Evolutionary conservation across 2,329 filamentous ascomycete species (phyloP).

Genomic region (Tolypocladium ovalisporum): DNA sequence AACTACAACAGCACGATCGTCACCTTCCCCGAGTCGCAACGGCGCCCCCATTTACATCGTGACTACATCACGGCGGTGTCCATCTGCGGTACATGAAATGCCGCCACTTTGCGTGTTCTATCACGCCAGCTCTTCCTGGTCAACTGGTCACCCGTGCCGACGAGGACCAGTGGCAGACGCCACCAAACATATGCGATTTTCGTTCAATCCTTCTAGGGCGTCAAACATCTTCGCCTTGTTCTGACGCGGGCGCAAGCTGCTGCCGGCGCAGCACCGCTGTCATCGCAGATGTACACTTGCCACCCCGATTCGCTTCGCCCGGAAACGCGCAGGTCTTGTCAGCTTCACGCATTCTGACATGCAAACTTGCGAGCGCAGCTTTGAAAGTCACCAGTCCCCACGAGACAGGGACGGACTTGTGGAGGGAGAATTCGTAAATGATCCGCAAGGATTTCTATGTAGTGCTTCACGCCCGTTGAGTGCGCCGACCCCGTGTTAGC

Average conservation of each 20-base stretch:
- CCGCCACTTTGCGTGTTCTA: background rate
- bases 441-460: constrained; percentile 25
- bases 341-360: background rate
- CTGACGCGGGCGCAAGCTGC: background rate
- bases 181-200: background rate
- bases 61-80: background rate
- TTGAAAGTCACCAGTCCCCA: background rate
- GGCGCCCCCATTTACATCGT: background rate
- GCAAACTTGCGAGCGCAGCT: background rate
- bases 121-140: background rate
- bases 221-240: background rate
- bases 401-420: background rate
- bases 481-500: background rate
- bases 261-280: background rate
- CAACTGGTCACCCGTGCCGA: background rate
- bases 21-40: background rate
- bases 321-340: background rate
- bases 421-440: constrained; percentile 19
- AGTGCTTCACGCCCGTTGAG: constrained; percentile 11
- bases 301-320: background rate
- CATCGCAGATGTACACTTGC: background rate
- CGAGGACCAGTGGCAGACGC: background rate
- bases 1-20: background rate
- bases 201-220: background rate
- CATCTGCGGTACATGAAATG: background rate